These are phyloP conservation scores for Alternaria incomplexa DNA, from an alignment of 2,329 filamentous ascomycete species.

Conservation along the genomic window DNA sequence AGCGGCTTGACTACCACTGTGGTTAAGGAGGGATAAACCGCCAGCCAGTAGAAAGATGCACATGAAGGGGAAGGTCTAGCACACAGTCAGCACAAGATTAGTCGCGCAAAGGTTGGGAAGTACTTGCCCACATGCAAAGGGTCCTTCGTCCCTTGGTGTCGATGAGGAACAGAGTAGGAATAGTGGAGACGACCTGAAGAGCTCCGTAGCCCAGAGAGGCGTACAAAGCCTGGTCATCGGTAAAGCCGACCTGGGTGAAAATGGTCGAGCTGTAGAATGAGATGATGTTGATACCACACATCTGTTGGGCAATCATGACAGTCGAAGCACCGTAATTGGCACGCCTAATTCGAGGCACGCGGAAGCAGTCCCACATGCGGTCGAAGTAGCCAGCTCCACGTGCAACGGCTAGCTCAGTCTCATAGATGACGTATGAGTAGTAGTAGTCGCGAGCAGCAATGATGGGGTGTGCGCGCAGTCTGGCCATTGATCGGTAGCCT, in stretches of 20 bases:
- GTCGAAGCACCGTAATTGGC: conserved; percentile 49
- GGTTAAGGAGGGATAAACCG: conserved; percentile 45
- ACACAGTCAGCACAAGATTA: neutral
- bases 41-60: conserved; percentile 45
- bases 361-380: conserved; percentile 58
- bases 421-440: conserved; percentile 45
- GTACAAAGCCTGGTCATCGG: conserved; percentile 35
- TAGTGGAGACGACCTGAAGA: conserved; percentile 45
- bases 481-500: conserved; percentile 58
- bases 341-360: conserved; percentile 46
- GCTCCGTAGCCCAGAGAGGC: conserved; percentile 48
- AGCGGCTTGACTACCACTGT: conserved; percentile 20
- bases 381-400: conserved; percentile 45
- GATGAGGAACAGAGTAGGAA: conserved; percentile 48
- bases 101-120: neutral
- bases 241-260: conserved; percentile 62
- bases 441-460: conserved; percentile 48
- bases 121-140: conserved; percentile 28
- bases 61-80: conserved; percentile 45
- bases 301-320: conserved; percentile 50
- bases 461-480: conserved; percentile 48
- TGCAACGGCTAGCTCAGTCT: conserved; percentile 43
- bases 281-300: conserved; percentile 70
- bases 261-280: conserved; percentile 78
- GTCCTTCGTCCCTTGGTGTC: conserved; percentile 48